Evolutionary conservation across 139 green algal genomes (phyloP), one percentile per base, ranked within the genome.

Genomic region (Chlamydomonas sp.): DNA sequence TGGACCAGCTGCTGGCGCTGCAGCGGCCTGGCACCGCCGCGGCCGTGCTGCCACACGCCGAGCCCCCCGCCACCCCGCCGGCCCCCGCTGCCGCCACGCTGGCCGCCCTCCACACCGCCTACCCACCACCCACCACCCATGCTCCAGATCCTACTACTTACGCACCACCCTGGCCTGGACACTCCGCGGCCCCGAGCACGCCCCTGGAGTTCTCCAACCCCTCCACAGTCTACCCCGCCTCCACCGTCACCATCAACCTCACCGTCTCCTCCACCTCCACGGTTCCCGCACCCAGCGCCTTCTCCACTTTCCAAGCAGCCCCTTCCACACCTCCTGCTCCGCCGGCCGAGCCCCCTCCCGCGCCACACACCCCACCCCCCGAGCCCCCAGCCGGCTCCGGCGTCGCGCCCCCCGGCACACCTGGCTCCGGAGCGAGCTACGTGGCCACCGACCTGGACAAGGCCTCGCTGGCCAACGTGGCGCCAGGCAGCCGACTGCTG

Each of bases 391-490:
- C 31, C 58, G 58, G 8, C 9, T 6, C 9, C 62, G 64, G 78
- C 60, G 78, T 62, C 20, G 63, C 78, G 20, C 78, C 64, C 20
- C 78, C 78, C 58, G 78, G 78, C 78, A 83, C 78, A 0, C 78
- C 78, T 5, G 78, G 8, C 62, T 10, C 78, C 5, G 78, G 78
- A 18, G 72, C 78, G 15, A 59, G 59, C 49, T 91, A 71, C 73
- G 78, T 81, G n/a, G 85, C 84, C 72, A 89, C 67, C 74, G 58
- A 89, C 77, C 77, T 89, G 62, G 85, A 90, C 86, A 58, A 79
- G 16, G 58, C 90, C 6, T 66, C 20, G 6, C 89, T 96, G 58
- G 74, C 89, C 64, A 96, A 95, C 72, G 84, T 96, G 12, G 18
- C 72, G 3, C 59, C 85, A 5, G 78, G 77, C 17, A 67, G 75